Evolutionary conservation across 2,329 filamentous ascomycete genomes (phyloP), one percentile per base, ranked within the genome.

Genomic region (Orbilia brochopaga): DNA sequence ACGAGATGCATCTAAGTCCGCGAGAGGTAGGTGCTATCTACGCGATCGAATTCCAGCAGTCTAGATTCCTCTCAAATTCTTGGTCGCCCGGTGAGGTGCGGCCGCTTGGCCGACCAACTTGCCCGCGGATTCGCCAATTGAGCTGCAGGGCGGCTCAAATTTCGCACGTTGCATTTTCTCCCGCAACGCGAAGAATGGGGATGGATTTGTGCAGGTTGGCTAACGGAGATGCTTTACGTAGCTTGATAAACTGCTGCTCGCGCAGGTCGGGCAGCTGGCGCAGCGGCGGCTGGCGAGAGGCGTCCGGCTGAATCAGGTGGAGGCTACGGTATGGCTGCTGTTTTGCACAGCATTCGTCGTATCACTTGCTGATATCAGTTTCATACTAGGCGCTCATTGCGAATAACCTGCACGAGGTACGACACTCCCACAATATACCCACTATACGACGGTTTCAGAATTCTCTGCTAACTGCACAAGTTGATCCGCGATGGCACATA

Each of bases 401-500:
- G 73, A 92, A 86, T 78, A 92, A 92, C 79, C 85, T 97, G 55
- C 93, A 97, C 80, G 93, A 97, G 80, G 87, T 88, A 80, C 64
- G 75, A 76, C 44, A 44, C 15, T 42, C n/a, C n/a, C 35, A 21
- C n/a, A 40, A 53, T 61, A 6, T 51, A 32, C 15, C 15, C 32
- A 21, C 23, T 32, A n/a, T 50, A 7, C 23, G 2, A 44, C 37
- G 11, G 10, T 30, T 15, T 32, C 10, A 30, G 13, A n/a, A 24
- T 35, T 37, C 24, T 61, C 24, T 55, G 13, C 19, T 21, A 48
- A 59, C 59, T 48, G 61, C 42, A 55, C 51, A 72, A 88, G 85
- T 88, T 97, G 77, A 95, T 97, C 79, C 92, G 93, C 79, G 93
- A 97, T 93, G 93, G 93, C 78, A 87, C 89, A 76, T 91, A 97